Conservation (phyloP, 2,329 filamentous ascomycete genomes). For the Balansia obtecta region DNA sequence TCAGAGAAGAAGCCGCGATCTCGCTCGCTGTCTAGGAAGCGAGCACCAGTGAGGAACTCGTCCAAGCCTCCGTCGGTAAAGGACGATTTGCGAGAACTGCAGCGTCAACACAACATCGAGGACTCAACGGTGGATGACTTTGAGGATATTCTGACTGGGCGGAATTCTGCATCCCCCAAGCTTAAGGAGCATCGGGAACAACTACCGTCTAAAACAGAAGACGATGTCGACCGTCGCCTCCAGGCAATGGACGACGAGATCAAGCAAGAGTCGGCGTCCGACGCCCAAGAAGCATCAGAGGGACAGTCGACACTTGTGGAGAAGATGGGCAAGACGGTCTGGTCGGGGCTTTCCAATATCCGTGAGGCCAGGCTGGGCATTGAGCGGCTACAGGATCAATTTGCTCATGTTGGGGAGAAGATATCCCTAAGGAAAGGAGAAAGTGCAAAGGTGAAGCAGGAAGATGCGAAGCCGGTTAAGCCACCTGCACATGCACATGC, state of each 20-base stretch:
- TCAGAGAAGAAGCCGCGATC: constrained; percentile 18
- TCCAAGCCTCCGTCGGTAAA: constrained; percentile 40
- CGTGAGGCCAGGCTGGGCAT: constrained; percentile 45
- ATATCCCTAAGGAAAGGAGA: constrained; percentile 5
- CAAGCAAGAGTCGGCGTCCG: background rate
- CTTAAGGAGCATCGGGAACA: constrained; percentile 15
- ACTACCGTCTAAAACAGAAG: constrained; percentile 13
- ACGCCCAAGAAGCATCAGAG: constrained; percentile 16
- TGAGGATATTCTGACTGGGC: constrained; percentile 34
- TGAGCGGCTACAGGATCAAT: constrained; percentile 40
- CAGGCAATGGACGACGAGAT: constrained; percentile 1
- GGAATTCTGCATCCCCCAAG: constrained; percentile 16
- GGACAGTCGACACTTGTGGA: constrained; percentile 32
- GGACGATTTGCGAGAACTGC: constrained; percentile 42
- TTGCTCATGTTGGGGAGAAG: constrained; percentile 27
- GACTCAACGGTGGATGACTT: constrained; percentile 49
- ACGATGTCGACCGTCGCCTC: constrained; percentile 10
- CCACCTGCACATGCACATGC: constrained; percentile 6
- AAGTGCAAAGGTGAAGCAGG: no score
- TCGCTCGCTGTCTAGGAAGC: constrained; percentile 29
- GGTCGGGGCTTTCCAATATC: constrained; percentile 38
- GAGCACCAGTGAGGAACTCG: constrained; percentile 38
- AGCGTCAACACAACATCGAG: constrained; percentile 40
- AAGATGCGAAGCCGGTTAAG: background rate
- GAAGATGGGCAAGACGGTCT: constrained; percentile 40